These are phyloP conservation scores for Pulveroboletus sp. DNA, from an alignment of 768 basidiomycete genomes.

Conservation along the genomic window DNA sequence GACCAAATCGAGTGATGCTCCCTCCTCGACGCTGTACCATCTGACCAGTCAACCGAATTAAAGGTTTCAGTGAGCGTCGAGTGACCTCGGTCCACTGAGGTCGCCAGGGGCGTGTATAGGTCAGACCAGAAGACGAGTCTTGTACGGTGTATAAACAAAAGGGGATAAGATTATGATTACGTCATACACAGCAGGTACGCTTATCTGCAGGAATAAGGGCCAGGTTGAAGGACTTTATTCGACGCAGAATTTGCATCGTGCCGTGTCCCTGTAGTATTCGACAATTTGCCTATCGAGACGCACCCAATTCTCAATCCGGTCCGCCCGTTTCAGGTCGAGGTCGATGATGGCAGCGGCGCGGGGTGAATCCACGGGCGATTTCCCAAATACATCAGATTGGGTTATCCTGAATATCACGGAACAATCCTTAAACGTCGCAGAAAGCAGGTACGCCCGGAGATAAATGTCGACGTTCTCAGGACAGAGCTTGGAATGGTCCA, in stretches of 20 bases:
- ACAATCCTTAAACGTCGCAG: constrained; percentile 96
- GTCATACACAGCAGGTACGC: too few species aligned
- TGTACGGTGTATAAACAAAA: too few species aligned
- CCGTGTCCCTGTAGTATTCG: constrained; percentile 31
- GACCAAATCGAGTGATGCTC: too few species aligned
- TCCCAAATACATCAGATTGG: constrained; percentile 3
- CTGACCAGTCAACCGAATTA: too few species aligned
- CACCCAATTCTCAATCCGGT: constrained; percentile 65
- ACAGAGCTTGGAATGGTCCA: constrained; percentile 37
- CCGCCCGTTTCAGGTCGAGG: constrained; percentile 73
- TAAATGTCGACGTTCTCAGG: constrained; percentile 54
- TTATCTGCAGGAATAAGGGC: too few species aligned
- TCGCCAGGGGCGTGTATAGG: too few species aligned
- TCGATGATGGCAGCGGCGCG: constrained; percentile 70
- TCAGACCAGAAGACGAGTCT: too few species aligned
- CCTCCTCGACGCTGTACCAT: too few species aligned
- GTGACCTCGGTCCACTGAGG: too few species aligned
- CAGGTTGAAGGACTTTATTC: constrained; percentile 9
- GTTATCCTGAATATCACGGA: constrained; percentile 54
- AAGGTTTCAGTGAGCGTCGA: too few species aligned
- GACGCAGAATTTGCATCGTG: constrained; percentile 16
- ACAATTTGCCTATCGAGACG: constrained; percentile 69
- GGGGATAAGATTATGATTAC: too few species aligned
- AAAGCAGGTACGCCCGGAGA: constrained; percentile 73
- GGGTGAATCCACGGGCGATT: constrained; percentile 28